Evolutionary conservation across 345 rosid genomes (phyloP), one percentile per base, ranked within the genome.

Genomic region (Hypericum perforatum): DNA sequence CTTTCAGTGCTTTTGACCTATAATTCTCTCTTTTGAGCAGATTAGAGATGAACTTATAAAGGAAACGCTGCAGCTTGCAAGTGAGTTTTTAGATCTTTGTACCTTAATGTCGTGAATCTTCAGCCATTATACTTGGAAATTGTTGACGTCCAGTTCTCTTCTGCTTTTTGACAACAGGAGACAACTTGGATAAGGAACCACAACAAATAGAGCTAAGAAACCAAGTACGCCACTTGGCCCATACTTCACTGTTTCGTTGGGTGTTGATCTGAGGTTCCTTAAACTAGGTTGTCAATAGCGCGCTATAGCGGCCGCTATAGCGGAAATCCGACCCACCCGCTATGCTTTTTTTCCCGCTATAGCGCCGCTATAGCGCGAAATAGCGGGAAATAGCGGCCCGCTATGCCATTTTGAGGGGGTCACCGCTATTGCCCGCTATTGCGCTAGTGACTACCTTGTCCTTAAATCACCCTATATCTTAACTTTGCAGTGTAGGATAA

Each of bases 51-150:
- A 94, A 62, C 95, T 89, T 56, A 84, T 79, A 42, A 84, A 76
- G 70, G 97, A 89, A 71, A 85, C 97, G 39, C 55, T 88, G 70
- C 94, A 88, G 76, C 75, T 92, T 66, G 85, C 95, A 12, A 78
- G 98, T 88, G 67, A 92, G 94, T 76, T 47, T 2, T 43, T 10
- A 6, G 42, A 13, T 16, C 16, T 32, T 41, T 41, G 32, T 22
- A 22, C 32, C 32, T 22, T 22, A 22, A 22, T 22, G 32, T 43
- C 4, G 0, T 29, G 5, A 10, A 9, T 8, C 54, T 32, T 53
- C 7, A 13, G 13, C 55, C 6, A 9, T 37, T 16, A 22, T 51
- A 13, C 2, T 47, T n/a, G 45, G 22, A 9, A 5, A 37, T 7
- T 16, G 3, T 6, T 11, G 10, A 9, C 39, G 51, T 44, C 42